phyloP scores from a whole-genome alignment of 2,329 filamentous ascomycete species.

The Furcasterigmium sp. region DNA sequence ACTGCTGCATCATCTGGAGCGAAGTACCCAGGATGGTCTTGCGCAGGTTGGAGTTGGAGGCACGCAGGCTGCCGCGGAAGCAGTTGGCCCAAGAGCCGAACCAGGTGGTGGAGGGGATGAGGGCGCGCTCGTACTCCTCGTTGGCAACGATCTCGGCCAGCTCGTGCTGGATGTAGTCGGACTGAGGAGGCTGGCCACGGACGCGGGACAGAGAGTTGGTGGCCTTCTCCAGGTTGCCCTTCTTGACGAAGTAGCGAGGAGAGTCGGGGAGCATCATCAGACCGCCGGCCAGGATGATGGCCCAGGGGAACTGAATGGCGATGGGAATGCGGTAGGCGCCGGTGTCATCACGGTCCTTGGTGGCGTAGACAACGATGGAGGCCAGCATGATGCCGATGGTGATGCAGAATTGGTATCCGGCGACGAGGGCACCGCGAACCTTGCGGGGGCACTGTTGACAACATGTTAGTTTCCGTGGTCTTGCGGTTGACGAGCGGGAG shows the following conservation, averaged over 20 bases:
- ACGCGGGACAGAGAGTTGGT: slow-evolving; percentile 58
- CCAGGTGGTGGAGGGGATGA: slow-evolving; percentile 62
- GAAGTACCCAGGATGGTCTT: slow-evolving; percentile 67
- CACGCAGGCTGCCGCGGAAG: slow-evolving; percentile 59
- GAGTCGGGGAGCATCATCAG: slow-evolving; percentile 78
- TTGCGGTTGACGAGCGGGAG: not conserved
- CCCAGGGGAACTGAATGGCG: slow-evolving; percentile 74
- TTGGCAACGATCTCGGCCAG: slow-evolving; percentile 84
- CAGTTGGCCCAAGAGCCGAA: slow-evolving; percentile 64
- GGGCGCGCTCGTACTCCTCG: slow-evolving; percentile 73
- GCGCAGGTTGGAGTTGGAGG: slow-evolving; percentile 62
- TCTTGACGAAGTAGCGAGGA: slow-evolving; percentile 80
- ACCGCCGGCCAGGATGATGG: slow-evolving; percentile 66
- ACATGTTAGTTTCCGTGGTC: not conserved
- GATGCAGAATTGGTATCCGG: slow-evolving; percentile 79
- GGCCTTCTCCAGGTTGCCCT: slow-evolving; percentile 62
- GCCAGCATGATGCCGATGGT: slow-evolving; percentile 75
- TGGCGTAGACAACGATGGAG: slow-evolving; percentile 68
- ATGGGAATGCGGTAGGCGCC: slow-evolving; percentile 78
- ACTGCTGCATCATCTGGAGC: slow-evolving; percentile 77
- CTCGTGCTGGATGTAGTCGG: slow-evolving; percentile 72
- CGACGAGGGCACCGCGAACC: slow-evolving; percentile 72
- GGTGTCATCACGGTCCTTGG: slow-evolving; percentile 55
- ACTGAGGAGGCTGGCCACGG: slow-evolving; percentile 68
- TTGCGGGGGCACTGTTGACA: slow-evolving; percentile 52